A percentile compares a stretch with the other conserved stretches of the same genome.
Conservation (phyloP, 768 basidiomycete genomes). For the Rickenella mellea region DNA sequence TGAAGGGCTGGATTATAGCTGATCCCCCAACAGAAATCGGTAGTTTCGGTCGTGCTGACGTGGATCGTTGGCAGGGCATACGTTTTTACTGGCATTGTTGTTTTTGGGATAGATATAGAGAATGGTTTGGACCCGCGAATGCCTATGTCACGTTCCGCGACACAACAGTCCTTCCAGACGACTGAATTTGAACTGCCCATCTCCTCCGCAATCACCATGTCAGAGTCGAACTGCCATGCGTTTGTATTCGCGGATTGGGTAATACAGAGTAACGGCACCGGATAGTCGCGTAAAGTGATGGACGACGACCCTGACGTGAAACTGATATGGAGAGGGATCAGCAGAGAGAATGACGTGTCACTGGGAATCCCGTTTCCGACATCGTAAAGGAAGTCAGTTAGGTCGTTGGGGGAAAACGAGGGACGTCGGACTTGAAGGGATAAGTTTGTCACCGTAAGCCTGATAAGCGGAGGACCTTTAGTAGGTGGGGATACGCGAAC, state of each 20-base stretch:
- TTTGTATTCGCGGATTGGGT: slow-evolving; percentile 35
- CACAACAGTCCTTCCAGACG: slow-evolving; percentile 60
- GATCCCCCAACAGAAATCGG: slow-evolving; percentile 81
- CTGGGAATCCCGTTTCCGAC: slow-evolving; percentile 61
- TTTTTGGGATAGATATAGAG: slow-evolving; percentile 67
- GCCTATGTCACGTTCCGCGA: slow-evolving; percentile 50
- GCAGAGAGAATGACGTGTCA: slow-evolving; percentile 64
- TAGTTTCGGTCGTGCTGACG: slow-evolving; percentile 53
- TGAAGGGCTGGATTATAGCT: slow-evolving; percentile 82
- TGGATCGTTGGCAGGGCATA: slow-evolving; percentile 71
- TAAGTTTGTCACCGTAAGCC: slow-evolving; percentile 52
- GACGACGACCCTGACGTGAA: slow-evolving; percentile 55
- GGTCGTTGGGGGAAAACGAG: slow-evolving; percentile 42
- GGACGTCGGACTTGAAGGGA: slow-evolving; percentile 47
- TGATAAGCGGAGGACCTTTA: slow-evolving; percentile 57
- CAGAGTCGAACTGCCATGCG: slow-evolving; percentile 59
- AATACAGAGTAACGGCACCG: slow-evolving; percentile 73
- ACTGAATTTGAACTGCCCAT: slow-evolving; percentile 59
- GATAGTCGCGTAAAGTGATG: slow-evolving; percentile 76
- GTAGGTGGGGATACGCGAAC: slow-evolving; percentile 27
- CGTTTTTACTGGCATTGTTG: slow-evolving; percentile 91
- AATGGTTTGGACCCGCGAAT: slow-evolving; percentile 43
- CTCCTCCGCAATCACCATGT: slow-evolving; percentile 84
- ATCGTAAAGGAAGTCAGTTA: slow-evolving; percentile 56
- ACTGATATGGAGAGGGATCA: slow-evolving; percentile 74